These are phyloP conservation scores for Peronosclerospora sorghi DNA, from an alignment of 352 stramenopile species.

Conservation along the genomic window DNA sequence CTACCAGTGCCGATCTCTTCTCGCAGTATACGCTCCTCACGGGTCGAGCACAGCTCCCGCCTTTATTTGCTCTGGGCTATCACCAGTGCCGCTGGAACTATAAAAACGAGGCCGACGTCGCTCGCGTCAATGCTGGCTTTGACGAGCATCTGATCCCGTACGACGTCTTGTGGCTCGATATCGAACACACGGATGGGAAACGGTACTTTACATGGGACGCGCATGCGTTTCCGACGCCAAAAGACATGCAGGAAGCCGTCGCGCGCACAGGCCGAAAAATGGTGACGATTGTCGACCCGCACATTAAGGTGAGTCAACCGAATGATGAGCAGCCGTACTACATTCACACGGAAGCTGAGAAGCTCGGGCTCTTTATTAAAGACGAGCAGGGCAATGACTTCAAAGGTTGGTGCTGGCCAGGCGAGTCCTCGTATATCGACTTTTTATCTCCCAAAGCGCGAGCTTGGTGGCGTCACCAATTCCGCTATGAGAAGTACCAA, in stretches of 20 bases:
- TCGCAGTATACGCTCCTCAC: constrained; percentile 91
- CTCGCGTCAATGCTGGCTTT: constrained; percentile 82
- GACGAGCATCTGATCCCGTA: constrained; percentile 97
- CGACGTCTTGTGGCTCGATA: constrained; percentile 99
- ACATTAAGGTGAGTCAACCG: constrained; percentile 94
- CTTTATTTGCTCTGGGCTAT: constrained; percentile 95
- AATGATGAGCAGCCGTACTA: constrained; percentile 76
- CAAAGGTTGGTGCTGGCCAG: constrained; percentile 99
- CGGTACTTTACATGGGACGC: constrained; percentile 97
- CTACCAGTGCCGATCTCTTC: constrained; percentile 73
- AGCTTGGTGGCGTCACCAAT: constrained; percentile 94
- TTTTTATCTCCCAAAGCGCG: constrained; percentile 92
- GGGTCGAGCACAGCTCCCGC: constrained; percentile 86
- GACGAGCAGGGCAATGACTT: constrained; percentile 94
- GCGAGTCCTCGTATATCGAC: constrained; percentile 96
- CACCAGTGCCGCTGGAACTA: constrained; percentile 99
- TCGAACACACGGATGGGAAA: constrained; percentile 99
- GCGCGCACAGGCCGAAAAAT: constrained; percentile 90
- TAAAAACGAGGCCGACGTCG: constrained; percentile 95
- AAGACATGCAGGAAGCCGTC: constrained; percentile 91
- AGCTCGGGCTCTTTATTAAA: constrained; percentile 93
- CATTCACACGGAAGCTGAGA: constrained; percentile 77
- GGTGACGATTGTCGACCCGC: constrained; percentile 99
- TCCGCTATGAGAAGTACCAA: constrained; percentile 91
- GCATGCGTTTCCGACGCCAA: constrained; percentile 91